A percentile compares a stretch with the other conserved stretches of the same genome.
phyloP scores from a whole-genome alignment of 225 moss, liverwort and hornwort species.

The Pseudoscleropodium purum region DNA sequence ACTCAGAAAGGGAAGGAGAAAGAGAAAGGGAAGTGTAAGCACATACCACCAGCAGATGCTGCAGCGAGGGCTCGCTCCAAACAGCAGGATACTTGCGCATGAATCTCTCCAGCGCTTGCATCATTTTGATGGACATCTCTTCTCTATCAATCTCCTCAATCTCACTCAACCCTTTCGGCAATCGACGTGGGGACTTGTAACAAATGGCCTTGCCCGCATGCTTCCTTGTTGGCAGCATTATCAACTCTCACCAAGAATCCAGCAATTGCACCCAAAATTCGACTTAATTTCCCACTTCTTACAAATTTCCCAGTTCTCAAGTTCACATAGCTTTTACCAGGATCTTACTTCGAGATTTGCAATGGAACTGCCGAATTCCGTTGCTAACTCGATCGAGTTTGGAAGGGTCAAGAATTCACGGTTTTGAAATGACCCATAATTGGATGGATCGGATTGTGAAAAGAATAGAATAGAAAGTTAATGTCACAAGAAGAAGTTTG shows the following conservation, averaged over 20 bases:
- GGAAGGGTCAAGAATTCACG: neutral
- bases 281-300: neutral
- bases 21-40: neutral
- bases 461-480: neutral
- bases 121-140: conserved; percentile 15
- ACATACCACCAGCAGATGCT: conserved; percentile 25
- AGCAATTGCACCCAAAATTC: neutral
- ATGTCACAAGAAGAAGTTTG: neutral
- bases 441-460: neutral
- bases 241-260: neutral
- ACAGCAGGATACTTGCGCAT: conserved; percentile 33
- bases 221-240: conserved; percentile 6
- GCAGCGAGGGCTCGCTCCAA: conserved; percentile 26
- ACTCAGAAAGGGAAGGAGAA: neutral
- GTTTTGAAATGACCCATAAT: neutral
- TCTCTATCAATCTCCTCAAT: conserved; percentile 16
- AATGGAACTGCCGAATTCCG: neutral
- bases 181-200: neutral
- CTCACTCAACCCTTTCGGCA: conserved; percentile 10
- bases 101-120: conserved; percentile 29
- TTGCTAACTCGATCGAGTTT: neutral
- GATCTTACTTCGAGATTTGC: neutral
- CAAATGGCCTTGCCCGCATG: neutral
- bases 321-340: neutral
- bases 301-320: neutral